Evolutionary conservation across 345 rosid species (phyloP).

Genomic region (Eutrema heterophyllum): DNA sequence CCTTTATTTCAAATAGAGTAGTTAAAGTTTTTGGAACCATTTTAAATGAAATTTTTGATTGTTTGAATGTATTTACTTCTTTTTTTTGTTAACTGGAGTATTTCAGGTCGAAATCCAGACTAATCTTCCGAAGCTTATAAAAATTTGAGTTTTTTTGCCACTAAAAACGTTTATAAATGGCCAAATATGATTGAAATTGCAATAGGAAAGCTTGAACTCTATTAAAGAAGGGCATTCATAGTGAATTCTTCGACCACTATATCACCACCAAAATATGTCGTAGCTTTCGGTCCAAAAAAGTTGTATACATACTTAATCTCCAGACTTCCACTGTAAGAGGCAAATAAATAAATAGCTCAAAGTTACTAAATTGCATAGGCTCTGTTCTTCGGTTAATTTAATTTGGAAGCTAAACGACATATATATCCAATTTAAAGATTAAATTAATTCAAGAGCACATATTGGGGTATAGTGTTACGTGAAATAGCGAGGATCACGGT

Average conservation of each 20-base stretch:
- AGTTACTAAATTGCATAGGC: not conserved
- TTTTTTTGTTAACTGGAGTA: too few species aligned
- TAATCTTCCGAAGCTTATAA: too few species aligned
- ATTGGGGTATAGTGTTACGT: constrained; percentile 25
- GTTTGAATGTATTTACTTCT: not conserved
- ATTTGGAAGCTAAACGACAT: not conserved
- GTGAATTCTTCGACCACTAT: too few species aligned
- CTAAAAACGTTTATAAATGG: too few species aligned
- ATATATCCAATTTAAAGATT: not conserved
- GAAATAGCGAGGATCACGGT: constrained; percentile 25
- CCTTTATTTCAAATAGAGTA: not conserved
- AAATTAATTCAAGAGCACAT: constrained; percentile 3
- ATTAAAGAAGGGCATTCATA: too few species aligned
- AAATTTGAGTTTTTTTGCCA: too few species aligned
- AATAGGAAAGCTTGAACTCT: too few species aligned
- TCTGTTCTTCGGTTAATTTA: not conserved
- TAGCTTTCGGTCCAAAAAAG: not conserved
- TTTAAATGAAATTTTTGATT: not conserved
- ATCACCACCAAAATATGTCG: not conserved
- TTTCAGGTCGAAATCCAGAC: too few species aligned
- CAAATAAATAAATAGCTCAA: not conserved
- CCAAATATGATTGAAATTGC: too few species aligned
- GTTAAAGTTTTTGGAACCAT: not conserved
- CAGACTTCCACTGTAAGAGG: not conserved
- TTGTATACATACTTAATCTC: not conserved